A percentile compares a stretch with the other conserved stretches of the same genome.
Evolutionary conservation across 2,329 filamentous ascomycete species (phyloP).

Genomic region (Fonsecaea pugnacius): DNA sequence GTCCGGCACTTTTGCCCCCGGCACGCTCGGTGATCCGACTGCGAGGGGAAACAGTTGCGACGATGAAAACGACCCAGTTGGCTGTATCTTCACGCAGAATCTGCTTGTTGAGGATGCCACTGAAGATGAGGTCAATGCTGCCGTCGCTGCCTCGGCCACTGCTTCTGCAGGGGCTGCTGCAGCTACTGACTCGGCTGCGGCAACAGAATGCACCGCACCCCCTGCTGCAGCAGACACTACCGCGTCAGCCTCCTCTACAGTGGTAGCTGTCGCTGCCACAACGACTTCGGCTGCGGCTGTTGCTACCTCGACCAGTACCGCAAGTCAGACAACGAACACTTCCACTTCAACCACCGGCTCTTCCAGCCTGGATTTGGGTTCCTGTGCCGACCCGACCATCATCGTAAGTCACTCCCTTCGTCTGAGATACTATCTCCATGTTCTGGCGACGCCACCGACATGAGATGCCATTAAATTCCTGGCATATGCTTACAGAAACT

Average conservation of each 20-base stretch:
- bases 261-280: conserved; percentile 22
- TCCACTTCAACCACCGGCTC: background rate
- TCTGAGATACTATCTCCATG: background rate
- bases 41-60: conserved; percentile 60
- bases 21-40: conserved; percentile 58
- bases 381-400: conserved; percentile 56
- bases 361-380: conserved; percentile 48
- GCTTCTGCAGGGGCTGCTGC: conserved; percentile 21
- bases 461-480: background rate
- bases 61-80: conserved; percentile 51
- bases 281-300: conserved; percentile 24
- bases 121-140: conserved; percentile 57
- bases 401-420: conserved; percentile 24
- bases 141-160: conserved; percentile 47
- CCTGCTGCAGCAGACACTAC: conserved; percentile 3
- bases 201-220: conserved; percentile 8
- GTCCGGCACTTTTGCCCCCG: conserved; percentile 67
- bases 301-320: conserved; percentile 8
- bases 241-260: conserved; percentile 24
- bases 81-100: conserved; percentile 60
- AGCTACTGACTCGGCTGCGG: conserved; percentile 18
- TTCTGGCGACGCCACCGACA: background rate
- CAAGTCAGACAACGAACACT: conserved; percentile 19
- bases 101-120: conserved; percentile 61
- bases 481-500: background rate